A percentile compares a stretch with the other conserved stretches of the same genome.
These are phyloP conservation scores for Nemophila menziesii DNA, from an alignment of 257 asterid species.

Conservation along the genomic window DNA sequence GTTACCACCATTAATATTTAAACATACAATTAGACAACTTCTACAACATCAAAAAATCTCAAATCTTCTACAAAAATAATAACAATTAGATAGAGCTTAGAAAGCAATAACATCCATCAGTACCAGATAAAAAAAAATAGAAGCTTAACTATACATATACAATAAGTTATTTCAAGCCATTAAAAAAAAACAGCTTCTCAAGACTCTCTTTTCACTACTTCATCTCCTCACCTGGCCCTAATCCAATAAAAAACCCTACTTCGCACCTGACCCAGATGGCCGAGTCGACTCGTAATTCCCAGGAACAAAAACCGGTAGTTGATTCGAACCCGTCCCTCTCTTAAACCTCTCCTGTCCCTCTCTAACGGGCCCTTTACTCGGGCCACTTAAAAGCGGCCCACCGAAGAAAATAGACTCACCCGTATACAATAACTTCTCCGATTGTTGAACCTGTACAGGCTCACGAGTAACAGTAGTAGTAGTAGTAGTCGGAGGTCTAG, in stretches of 20 bases:
- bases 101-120: no score
- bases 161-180: not conserved
- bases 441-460: conserved; percentile 27
- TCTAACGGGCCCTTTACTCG: conserved; percentile 36
- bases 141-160: not conserved
- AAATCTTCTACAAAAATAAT: not conserved
- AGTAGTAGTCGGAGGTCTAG: conserved; percentile 21
- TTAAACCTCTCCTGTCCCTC: conserved; percentile 55
- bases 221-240: not conserved
- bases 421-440: conserved; percentile 57
- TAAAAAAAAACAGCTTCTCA: not conserved
- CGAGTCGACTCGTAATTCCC: conserved; percentile 46
- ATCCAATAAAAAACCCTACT: conserved; percentile 42
- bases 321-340: conserved; percentile 73
- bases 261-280: conserved; percentile 30
- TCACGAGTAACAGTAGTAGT: conserved; percentile 21
- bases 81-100: not conserved
- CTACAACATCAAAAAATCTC: not conserved
- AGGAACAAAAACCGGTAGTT: conserved; percentile 84
- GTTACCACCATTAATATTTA: no score
- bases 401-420: conserved; percentile 93
- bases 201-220: no score
- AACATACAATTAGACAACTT: not conserved
- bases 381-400: conserved; percentile 76
- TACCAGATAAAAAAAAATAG: no score